phyloP scores from a whole-genome alignment of 495 filamentous ascomycete species.

The Neurospora sp. region DNA sequence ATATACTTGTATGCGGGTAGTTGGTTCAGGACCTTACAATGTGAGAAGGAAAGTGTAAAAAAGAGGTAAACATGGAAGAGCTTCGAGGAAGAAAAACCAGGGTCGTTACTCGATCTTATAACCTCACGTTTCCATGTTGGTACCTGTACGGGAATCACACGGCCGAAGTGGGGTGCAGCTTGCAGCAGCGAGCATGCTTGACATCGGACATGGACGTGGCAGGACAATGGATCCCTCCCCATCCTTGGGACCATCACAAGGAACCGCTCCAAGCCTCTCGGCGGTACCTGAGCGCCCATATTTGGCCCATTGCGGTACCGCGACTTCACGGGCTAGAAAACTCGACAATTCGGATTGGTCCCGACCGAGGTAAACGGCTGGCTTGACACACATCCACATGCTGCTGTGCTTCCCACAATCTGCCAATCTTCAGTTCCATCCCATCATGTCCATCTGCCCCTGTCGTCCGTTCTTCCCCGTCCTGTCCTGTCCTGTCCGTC shows the following conservation, averaged over 20 bases:
- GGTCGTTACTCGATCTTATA: not conserved
- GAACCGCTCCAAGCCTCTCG: not conserved
- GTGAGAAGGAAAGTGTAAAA: not conserved
- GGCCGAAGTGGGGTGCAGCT: not conserved
- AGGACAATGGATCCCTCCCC: not conserved
- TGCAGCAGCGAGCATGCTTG: not conserved
- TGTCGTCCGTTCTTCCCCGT: not conserved
- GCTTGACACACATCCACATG: not conserved
- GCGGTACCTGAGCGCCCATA: not conserved
- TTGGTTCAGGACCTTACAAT: not conserved
- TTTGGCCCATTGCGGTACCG: not conserved
- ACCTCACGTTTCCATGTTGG: not conserved
- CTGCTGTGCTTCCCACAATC: not conserved
- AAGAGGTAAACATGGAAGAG: not conserved
- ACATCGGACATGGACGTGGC: not conserved
- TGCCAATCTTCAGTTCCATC: not conserved
- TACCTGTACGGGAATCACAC: not conserved
- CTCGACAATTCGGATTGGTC: not conserved
- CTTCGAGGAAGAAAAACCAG: not conserved
- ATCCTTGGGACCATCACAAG: not conserved
- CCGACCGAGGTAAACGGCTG: not conserved
- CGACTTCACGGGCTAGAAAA: not conserved
- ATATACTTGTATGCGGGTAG: not conserved
- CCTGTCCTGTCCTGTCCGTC: not conserved
- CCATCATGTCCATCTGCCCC: not conserved